phyloP scores from a whole-genome alignment of 2,329 filamentous ascomycete genomes.

The Arthroderma uncinatum region DNA sequence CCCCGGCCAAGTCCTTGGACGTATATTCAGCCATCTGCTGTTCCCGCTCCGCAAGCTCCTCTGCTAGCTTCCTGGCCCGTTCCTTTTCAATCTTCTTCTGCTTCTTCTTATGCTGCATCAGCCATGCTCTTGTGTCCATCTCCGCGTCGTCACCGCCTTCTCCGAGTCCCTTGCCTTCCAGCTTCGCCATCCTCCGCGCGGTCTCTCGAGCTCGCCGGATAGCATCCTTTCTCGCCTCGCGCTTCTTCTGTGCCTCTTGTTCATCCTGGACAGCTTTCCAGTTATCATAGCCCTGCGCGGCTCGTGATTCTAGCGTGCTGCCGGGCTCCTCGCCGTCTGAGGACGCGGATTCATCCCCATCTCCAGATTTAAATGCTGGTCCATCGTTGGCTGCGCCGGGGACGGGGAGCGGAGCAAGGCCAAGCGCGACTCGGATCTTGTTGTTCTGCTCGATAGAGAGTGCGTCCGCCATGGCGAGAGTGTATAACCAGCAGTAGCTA shows the following conservation, averaged over 20 bases:
- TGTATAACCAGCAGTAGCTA: not conserved
- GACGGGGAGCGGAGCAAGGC: slow-evolving; percentile 79
- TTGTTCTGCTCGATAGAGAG: slow-evolving; percentile 87
- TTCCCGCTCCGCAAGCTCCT: slow-evolving; percentile 69
- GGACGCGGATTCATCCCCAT: slow-evolving; percentile 34
- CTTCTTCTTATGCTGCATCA: slow-evolving; percentile 81
- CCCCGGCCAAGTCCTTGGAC: slow-evolving; percentile 72
- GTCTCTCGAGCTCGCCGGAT: slow-evolving; percentile 80
- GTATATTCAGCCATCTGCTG: slow-evolving; percentile 63
- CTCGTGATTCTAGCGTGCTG: slow-evolving; percentile 67
- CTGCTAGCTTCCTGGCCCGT: slow-evolving; percentile 57
- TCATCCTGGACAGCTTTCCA: slow-evolving; percentile 57
- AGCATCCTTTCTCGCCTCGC: slow-evolving; percentile 68
- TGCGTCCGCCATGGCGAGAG: slow-evolving; percentile 37
- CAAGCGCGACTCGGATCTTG: slow-evolving; percentile 76
- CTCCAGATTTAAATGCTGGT: slow-evolving; percentile 46
- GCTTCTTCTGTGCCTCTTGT: slow-evolving; percentile 57
- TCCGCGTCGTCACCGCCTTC: slow-evolving; percentile 54
- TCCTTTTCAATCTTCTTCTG: slow-evolving; percentile 77
- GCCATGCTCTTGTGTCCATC: slow-evolving; percentile 72
- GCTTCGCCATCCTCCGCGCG: slow-evolving; percentile 60
- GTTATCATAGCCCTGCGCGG: slow-evolving; percentile 35
- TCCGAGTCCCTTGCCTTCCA: slow-evolving; percentile 75
- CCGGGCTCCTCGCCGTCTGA: slow-evolving; percentile 55
- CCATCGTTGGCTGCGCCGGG: slow-evolving; percentile 49